phyloP scores from a whole-genome alignment of 768 basidiomycete species.

The Mycena leptocephala region DNA sequence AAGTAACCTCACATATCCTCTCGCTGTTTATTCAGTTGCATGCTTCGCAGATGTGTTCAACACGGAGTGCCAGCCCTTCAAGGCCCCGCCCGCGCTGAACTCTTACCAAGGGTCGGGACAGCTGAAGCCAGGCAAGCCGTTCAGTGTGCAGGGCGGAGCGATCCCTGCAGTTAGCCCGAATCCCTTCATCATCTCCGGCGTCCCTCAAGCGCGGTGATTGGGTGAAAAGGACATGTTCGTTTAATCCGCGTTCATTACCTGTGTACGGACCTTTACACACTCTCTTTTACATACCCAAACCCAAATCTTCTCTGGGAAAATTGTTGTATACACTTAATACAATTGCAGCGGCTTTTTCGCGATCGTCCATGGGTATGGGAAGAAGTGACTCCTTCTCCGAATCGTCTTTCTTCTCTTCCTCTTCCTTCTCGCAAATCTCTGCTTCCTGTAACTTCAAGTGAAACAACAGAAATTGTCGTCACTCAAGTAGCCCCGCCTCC shows the following conservation, averaged over 20 bases:
- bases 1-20: conserved; percentile 16
- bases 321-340: no score
- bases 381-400: no score
- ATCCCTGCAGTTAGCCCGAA: conserved; percentile 29
- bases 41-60: conserved; percentile 59
- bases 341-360: no score
- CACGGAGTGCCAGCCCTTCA: conserved; percentile 67
- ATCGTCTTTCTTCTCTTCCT: no score
- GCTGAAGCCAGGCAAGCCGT: conserved; percentile 3
- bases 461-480: no score
- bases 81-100: conserved; percentile 52
- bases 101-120: conserved; percentile 20
- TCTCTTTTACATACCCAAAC: no score
- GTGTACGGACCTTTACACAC: background rate
- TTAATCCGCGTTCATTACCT: background rate
- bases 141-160: conserved; percentile 16
- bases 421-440: no score
- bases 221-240: background rate
- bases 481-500: no score
- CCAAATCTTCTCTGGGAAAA: no score
- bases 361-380: no score
- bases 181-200: background rate
- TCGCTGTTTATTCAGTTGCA: background rate
- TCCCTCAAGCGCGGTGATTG: background rate
- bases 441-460: no score